Evolutionary conservation across 2,329 filamentous ascomycete genomes (phyloP).

Genomic region (Penicillium rolfsii): DNA sequence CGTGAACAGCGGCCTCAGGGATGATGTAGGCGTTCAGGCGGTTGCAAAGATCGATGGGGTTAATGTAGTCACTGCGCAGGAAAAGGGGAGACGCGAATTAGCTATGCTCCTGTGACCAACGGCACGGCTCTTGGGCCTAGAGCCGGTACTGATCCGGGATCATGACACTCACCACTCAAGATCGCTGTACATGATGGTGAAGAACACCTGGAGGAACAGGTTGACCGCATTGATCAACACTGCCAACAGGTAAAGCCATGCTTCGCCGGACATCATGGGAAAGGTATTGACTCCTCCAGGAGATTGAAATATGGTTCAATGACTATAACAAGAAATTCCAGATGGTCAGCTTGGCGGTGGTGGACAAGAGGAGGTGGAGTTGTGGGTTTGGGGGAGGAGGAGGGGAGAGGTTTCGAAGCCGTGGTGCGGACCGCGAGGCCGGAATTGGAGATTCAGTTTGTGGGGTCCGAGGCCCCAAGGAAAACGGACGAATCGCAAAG

Average conservation of each 20-base stretch:
- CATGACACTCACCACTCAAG: constrained; percentile 83
- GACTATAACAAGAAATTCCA: neutral
- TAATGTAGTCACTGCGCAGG: constrained; percentile 87
- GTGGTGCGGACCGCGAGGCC: constrained; percentile 18
- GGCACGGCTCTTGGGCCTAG: neutral
- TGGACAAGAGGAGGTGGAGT: constrained; percentile 6
- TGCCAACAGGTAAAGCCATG: constrained; percentile 96
- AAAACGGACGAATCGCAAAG: constrained; percentile 25
- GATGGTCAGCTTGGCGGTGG: constrained; percentile 11
- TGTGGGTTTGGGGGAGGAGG: constrained; percentile 7
- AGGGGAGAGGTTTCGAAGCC: constrained; percentile 5
- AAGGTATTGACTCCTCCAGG: constrained; percentile 17
- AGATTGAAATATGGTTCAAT: constrained; percentile 12
- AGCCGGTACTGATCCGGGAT: neutral
- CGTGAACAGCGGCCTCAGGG: constrained; percentile 96
- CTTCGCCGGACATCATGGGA: constrained; percentile 87
- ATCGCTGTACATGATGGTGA: constrained; percentile 99
- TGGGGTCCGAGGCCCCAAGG: constrained; percentile 23
- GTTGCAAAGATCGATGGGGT: constrained; percentile 99
- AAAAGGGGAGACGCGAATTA: constrained; percentile 31
- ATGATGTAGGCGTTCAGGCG: constrained; percentile 99
- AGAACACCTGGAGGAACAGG: constrained; percentile 99
- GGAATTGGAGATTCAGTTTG: constrained; percentile 33
- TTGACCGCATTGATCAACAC: constrained; percentile 99
- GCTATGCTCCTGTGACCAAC: constrained; percentile 8